Evolutionary conservation across 139 green algal species (phyloP).

Genomic region (Chlamydomonas sp.): DNA sequence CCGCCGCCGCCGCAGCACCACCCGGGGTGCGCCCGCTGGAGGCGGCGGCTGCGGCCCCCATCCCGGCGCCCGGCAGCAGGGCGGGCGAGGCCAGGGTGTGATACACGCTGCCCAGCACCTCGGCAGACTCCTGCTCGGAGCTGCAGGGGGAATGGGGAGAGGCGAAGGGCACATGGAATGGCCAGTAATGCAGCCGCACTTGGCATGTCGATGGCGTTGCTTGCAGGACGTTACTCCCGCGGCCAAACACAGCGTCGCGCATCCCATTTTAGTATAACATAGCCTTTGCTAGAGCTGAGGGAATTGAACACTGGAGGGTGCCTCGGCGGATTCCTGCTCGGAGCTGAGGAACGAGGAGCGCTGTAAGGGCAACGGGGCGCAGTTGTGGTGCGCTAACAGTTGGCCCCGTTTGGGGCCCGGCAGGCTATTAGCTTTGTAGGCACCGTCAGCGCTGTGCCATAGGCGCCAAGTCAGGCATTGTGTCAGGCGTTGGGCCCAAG

Average conservation of each 20-base stretch:
- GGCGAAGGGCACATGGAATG: neutral
- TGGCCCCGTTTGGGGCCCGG: too few relatives aligned
- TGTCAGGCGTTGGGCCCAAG: too few relatives aligned
- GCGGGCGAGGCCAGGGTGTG: neutral
- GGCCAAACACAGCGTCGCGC: neutral
- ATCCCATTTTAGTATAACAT: neutral
- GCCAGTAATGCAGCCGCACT: neutral
- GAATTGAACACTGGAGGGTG: too few relatives aligned
- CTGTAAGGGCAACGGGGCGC: too few relatives aligned
- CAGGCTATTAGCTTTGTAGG: too few relatives aligned
- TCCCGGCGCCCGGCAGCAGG: too few relatives aligned
- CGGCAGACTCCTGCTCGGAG: slow-evolving; percentile 23
- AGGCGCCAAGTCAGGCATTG: neutral
- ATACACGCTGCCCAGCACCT: slow-evolving; percentile 42
- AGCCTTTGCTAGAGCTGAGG: neutral
- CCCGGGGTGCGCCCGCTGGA: neutral
- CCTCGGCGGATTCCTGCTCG: too few relatives aligned
- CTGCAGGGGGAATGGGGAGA: neutral
- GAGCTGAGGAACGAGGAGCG: too few relatives aligned
- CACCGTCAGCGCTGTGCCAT: neutral
- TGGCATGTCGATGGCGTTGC: neutral
- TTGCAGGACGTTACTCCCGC: neutral
- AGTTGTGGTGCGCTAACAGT: too few relatives aligned
- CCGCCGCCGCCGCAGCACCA: neutral
- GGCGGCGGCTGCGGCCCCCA: too few relatives aligned